These are phyloP conservation scores for Panicum hallii DNA, from an alignment of 202 grass and related monocot genomes.

Conservation along the genomic window DNA sequence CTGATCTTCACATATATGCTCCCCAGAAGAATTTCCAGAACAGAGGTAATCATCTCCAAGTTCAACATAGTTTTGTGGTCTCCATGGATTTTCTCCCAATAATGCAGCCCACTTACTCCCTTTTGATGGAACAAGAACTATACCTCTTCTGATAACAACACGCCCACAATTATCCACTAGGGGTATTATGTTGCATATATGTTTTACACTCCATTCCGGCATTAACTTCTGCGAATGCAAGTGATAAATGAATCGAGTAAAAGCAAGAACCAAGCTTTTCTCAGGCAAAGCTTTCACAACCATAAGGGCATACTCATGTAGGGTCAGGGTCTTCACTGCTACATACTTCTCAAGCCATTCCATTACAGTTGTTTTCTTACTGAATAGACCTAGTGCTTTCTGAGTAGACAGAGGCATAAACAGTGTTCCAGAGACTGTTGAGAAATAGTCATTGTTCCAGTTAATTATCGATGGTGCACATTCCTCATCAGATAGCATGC, in stretches of 20 bases:
- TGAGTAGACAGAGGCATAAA: conserved; percentile 34
- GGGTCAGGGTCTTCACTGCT: background rate
- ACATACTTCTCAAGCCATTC: conserved; percentile 40
- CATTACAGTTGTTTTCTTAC: conserved; percentile 6
- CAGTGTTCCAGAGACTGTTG: background rate
- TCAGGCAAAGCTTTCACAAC: conserved; percentile 40
- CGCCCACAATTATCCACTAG: conserved; percentile 38
- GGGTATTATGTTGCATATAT: conserved; percentile 37
- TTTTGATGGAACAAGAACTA: conserved; percentile 48
- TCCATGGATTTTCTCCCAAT: conserved; percentile 61
- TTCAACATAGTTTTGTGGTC: conserved; percentile 36
- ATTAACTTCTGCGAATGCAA: conserved; percentile 27
- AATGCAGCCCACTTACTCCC: conserved; percentile 56
- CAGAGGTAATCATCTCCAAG: conserved; percentile 49
- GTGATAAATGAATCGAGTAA: conserved; percentile 55
- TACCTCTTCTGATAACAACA: conserved; percentile 27
- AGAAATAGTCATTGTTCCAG: conserved; percentile 43
- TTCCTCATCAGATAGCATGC: conserved; percentile 30
- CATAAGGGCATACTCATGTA: conserved; percentile 38
- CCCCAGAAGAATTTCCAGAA: conserved; percentile 21
- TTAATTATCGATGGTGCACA: conserved; percentile 32
- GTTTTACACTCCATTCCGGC: conserved; percentile 21
- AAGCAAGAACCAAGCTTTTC: conserved; percentile 34
- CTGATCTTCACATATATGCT: conserved; percentile 20
- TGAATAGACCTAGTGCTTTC: conserved; percentile 2